Evolutionary conservation across 257 asterid genomes (phyloP).

Genomic region (Mitragyna speciosa): DNA sequence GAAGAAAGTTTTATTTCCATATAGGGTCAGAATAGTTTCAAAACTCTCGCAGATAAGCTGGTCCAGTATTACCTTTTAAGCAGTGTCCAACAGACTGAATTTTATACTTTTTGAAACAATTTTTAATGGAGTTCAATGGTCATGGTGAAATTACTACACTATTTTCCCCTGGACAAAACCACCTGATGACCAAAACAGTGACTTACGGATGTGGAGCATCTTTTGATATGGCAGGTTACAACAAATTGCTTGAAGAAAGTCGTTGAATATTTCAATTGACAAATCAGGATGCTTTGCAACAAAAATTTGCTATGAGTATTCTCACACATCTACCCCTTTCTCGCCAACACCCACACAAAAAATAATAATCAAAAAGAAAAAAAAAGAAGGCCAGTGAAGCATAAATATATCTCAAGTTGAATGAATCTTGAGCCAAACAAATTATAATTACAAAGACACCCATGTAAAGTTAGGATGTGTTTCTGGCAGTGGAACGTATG

Average conservation of each 20-base stretch:
- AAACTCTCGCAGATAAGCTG: not conserved
- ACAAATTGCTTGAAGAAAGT: not conserved
- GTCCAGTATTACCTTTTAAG: not conserved
- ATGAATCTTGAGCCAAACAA: not conserved
- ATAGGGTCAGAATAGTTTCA: no score
- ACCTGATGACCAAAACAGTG: not conserved
- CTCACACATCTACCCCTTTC: no score
- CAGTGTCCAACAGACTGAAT: not conserved
- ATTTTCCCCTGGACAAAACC: not conserved
- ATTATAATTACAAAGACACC: conserved; percentile 3
- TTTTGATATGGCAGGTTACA: no score
- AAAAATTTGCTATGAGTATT: no score
- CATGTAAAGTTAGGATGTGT: not conserved
- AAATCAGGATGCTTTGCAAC: no score
- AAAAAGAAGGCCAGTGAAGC: not conserved
- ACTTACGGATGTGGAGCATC: not conserved
- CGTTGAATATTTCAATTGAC: no score
- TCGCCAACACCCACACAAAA: no score
- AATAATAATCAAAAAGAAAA: no score
- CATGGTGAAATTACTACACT: not conserved
- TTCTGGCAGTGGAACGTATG: not conserved
- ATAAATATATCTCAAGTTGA: no score
- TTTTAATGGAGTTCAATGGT: no score
- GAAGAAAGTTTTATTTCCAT: no score
- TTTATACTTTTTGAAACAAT: no score